phyloP scores from a whole-genome alignment of 2,329 filamentous ascomycete genomes.

The Plenodomus biglobosus region DNA sequence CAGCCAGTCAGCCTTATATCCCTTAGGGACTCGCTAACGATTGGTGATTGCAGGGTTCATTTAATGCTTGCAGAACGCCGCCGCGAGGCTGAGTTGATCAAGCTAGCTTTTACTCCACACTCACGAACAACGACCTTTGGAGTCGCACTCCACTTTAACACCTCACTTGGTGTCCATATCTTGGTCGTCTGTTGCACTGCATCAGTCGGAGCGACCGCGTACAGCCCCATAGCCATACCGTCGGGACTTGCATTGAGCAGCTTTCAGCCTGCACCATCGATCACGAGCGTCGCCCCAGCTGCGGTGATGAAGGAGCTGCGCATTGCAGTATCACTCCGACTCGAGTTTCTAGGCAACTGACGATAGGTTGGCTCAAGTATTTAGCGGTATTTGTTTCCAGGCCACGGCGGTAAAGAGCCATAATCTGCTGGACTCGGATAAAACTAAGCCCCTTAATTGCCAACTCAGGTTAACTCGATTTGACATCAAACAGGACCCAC shows the following conservation, averaged over 20 bases:
- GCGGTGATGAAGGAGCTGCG: conserved; percentile 32
- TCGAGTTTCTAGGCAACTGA: conserved; percentile 13
- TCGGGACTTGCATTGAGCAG: conserved; percentile 16
- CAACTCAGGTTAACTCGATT: conserved; percentile 13
- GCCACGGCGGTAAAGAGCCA: conserved; percentile 29
- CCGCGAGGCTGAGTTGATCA: conserved; percentile 24
- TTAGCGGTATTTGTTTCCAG: conserved; percentile 25
- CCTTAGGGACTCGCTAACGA: conserved; percentile 22
- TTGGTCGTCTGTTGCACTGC: conserved; percentile 1
- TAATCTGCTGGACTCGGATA: conserved; percentile 21
- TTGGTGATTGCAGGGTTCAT: conserved; percentile 34
- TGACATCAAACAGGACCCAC: conserved; percentile 10
- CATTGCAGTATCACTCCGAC: conserved; percentile 26
- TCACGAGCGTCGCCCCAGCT: conserved; percentile 31
- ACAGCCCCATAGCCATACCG: conserved; percentile 4
- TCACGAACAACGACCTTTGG: conserved; percentile 12
- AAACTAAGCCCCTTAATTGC: conserved; percentile 23
- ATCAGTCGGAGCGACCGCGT: conserved; percentile 3
- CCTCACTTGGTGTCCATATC: not conserved
- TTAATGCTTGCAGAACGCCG: conserved; percentile 3
- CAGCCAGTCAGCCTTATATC: conserved; percentile 36
- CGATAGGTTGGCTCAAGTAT: conserved; percentile 20
- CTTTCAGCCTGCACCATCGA: conserved; percentile 24
- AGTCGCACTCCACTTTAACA: conserved; percentile 12
- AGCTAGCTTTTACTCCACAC: conserved; percentile 9